Base-by-base conservation (phyloP, 2,329 filamentous ascomycete genomes). In the Cladosporium sphaerospermum region DNA sequence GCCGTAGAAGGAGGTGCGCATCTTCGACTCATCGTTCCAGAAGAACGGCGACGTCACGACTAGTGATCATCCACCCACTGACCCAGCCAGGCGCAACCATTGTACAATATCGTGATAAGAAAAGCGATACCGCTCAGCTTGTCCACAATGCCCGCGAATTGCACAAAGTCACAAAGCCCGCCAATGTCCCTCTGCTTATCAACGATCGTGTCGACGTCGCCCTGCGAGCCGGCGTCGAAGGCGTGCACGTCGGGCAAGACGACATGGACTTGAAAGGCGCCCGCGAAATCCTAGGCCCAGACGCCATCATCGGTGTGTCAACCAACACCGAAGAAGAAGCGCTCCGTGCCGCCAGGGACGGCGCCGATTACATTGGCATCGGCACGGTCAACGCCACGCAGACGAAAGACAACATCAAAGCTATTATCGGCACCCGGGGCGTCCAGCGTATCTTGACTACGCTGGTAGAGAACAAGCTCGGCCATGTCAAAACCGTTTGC, bases 141-240 rank as follows among this genome's bases (percentile, higher is more conserved):
- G 80, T 96, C 45, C 73, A 78, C n/a, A 87, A 79, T 40, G 91
- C 85, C 13, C 79, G 78, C 61, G 78, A 75, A 59, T 78, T 97
- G 47, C 90, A 95, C 67, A 69, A 73, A 36, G 73, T 93, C 57
- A 92, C 89, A 16, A 75, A 75, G 58, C 75, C 75, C 44, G 77
- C 86, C 65, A 76, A 77, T 13, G 82, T 96, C 3, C 92, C 92
- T 31, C 78, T 97, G 54, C 75, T 97, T 52, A 90, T 97, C 74
- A 97, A 97, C 67, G 93, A 97, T 68, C 83, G 91, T 10, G 81
- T 96, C 5, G 91, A 96, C 67, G 88, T 97, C 23, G 91, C 90
- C 8, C 78, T 89, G 14, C 90, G 89, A 11, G 80, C 91, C 41
- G 88, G 84, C 10, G 93, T 88, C 54, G 92, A 96, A 73, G 93